A percentile compares a stretch with the other conserved stretches of the same genome.
Conservation (phyloP, 2,329 filamentous ascomycete genomes). For the Diaporthe sp. region DNA sequence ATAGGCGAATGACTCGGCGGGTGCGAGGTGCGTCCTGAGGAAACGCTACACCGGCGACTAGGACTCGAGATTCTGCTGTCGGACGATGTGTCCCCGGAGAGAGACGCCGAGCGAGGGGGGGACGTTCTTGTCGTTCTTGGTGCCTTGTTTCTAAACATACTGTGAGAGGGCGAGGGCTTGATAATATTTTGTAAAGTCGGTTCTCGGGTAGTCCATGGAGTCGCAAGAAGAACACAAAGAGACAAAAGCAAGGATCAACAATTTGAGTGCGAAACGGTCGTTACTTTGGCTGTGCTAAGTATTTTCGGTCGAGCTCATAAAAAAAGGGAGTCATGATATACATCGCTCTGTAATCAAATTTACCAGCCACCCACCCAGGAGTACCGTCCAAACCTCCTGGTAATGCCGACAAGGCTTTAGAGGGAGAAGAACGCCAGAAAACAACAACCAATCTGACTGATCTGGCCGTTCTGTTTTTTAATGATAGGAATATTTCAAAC, state of each 20-base stretch:
- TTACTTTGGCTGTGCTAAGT: not conserved
- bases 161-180: not conserved
- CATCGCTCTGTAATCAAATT: conserved; percentile 6
- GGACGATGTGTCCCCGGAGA: not conserved
- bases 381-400: conserved; percentile 24
- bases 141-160: not conserved
- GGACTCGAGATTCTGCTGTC: not conserved
- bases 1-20: not conserved
- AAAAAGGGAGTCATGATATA: not conserved
- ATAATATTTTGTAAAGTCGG: not conserved
- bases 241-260: not conserved
- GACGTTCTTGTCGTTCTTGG: not conserved
- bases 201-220: too few species aligned
- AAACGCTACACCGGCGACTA: conserved; percentile 4
- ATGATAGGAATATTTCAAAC: not conserved
- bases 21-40: not conserved
- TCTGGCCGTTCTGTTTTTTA: not conserved
- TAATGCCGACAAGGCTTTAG: not conserved
- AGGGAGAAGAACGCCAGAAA: not conserved
- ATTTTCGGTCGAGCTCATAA: conserved; percentile 9
- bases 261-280: not conserved
- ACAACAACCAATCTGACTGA: not conserved
- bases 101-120: not conserved
- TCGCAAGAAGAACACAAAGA: too few species aligned
- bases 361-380: not conserved